A percentile compares a stretch with the other conserved stretches of the same genome.
Conservation (phyloP, 495 filamentous ascomycete genomes). For the Glonium stellatum region DNA sequence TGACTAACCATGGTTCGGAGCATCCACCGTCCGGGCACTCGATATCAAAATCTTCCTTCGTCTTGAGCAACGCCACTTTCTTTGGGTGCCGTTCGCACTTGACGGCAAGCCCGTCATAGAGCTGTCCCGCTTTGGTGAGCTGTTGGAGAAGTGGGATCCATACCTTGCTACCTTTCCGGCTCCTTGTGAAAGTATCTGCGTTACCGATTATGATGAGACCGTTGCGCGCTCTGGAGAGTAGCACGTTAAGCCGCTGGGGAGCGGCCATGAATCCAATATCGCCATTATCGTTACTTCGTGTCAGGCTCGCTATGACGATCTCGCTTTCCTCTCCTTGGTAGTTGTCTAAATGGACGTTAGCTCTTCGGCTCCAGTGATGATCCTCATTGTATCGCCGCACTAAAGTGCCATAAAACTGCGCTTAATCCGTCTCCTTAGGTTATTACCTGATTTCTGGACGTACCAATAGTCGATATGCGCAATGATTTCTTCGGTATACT, state of each 20-base stretch:
- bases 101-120: slow-evolving; percentile 67
- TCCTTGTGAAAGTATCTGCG: slow-evolving; percentile 56
- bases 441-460: too few relatives aligned
- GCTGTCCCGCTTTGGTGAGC: slow-evolving; percentile 47
- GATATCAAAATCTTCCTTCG: slow-evolving; percentile 51
- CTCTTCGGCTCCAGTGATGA: too few relatives aligned
- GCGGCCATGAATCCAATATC: slow-evolving; percentile 72
- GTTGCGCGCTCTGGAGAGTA: slow-evolving; percentile 63
- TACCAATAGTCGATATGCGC: too few relatives aligned
- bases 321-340: slow-evolving; percentile 78
- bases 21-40: slow-evolving; percentile 72
- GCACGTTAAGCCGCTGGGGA: slow-evolving; percentile 63
- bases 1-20: slow-evolving; percentile 54
- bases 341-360: too few relatives aligned
- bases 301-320: slow-evolving; percentile 62
- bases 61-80: slow-evolving; percentile 40
- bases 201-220: slow-evolving; percentile 68
- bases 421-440: too few relatives aligned
- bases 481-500: slow-evolving; percentile 44
- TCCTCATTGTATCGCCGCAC: too few relatives aligned
- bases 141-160: slow-evolving; percentile 56
- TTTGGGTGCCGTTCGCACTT: slow-evolving; percentile 61
- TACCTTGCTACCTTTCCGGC: slow-evolving; percentile 50
- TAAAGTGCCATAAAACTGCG: too few relatives aligned
- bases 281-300: slow-evolving; percentile 54